phyloP scores from a whole-genome alignment of 441 rosid species.

The Breynia disticha region DNA sequence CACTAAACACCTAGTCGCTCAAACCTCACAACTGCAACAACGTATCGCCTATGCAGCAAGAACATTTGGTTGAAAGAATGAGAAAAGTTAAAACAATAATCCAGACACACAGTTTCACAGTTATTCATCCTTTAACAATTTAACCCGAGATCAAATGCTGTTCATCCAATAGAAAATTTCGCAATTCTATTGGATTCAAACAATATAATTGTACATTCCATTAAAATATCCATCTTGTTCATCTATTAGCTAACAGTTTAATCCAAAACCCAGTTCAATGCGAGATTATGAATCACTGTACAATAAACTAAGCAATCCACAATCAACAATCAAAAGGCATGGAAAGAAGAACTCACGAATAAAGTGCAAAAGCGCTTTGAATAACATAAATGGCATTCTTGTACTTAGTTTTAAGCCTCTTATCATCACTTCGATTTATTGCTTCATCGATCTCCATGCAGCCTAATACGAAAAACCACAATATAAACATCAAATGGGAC shows the following conservation, averaged over 20 bases:
- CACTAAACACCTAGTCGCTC: neutral
- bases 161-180: too few species aligned
- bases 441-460: conserved; percentile 90
- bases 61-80: conserved; percentile 3
- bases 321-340: conserved; percentile 4
- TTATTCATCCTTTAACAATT: too few species aligned
- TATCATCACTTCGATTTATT: conserved; percentile 70
- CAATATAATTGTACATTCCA: too few species aligned
- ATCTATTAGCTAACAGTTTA: neutral
- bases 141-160: too few species aligned
- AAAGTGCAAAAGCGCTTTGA: conserved; percentile 77
- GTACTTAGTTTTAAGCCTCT: conserved; percentile 88
- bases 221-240: too few species aligned
- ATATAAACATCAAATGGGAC: conserved; percentile 14
- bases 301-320: conserved; percentile 16
- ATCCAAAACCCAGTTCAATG: conserved; percentile 10
- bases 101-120: conserved; percentile 1
- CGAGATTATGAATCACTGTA: conserved; percentile 12
- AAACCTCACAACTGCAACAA: neutral
- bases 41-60: neutral
- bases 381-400: conserved; percentile 86
- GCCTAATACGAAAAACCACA: conserved; percentile 19
- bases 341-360: conserved; percentile 60
- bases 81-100: conserved; percentile 4
- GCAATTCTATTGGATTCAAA: too few species aligned